phyloP scores from a whole-genome alignment of 371 early-diverging fungal species.

The Zancudomyces culisetae region DNA sequence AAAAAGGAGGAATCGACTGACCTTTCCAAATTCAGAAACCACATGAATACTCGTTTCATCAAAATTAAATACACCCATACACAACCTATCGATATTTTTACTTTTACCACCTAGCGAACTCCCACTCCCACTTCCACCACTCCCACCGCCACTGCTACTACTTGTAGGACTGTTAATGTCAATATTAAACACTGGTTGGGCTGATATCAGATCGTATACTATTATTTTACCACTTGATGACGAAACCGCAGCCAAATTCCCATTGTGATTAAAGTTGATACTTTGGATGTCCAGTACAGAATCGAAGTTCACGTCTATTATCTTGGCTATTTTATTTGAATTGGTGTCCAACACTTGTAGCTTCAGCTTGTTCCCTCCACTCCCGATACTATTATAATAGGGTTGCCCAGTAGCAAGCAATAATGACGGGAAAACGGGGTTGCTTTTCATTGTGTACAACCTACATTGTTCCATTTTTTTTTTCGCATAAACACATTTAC shows the following conservation, averaged over 20 bases:
- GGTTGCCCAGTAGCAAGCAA: slow-evolving; percentile 11
- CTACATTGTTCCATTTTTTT: slow-evolving; percentile 12
- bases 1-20: too few species aligned
- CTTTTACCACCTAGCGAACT: too few species aligned
- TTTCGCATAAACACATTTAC: too few species aligned
- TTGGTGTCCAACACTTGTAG: slow-evolving; percentile 19
- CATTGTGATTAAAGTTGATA: slow-evolving; percentile 22
- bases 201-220: slow-evolving; percentile 13
- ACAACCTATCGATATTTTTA: slow-evolving; percentile 10
- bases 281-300: slow-evolving; percentile 14
- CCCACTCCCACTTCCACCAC: too few species aligned
- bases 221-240: slow-evolving; percentile 10
- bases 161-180: too few species aligned
- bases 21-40: slow-evolving; percentile 16
- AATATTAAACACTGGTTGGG: slow-evolving; percentile 11
- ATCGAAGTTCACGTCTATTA: background rate
- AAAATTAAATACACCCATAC: slow-evolving; percentile 14
- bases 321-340: too few species aligned
- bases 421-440: slow-evolving; percentile 14
- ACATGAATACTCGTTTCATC: slow-evolving; percentile 15
- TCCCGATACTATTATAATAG: slow-evolving; percentile 13
- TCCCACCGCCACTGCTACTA: too few species aligned
- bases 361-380: slow-evolving; percentile 7
- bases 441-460: slow-evolving; percentile 16
- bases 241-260: slow-evolving; percentile 13